Evolutionary conservation across 306 rosid genomes (phyloP), one percentile per base, ranked within the genome.

Genomic region (Delonix regia): DNA sequence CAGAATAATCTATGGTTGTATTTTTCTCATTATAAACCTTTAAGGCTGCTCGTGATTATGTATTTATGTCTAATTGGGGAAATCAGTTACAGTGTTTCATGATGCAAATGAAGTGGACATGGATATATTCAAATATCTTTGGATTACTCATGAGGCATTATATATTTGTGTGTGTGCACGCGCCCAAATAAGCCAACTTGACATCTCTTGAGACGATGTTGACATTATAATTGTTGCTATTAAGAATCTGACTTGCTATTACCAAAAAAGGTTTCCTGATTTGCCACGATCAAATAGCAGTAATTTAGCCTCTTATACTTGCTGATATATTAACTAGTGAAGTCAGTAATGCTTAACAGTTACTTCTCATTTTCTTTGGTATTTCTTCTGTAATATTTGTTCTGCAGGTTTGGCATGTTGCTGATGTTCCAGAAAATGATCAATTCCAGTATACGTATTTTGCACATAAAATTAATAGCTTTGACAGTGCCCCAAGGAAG

Each of bases 391-490:
- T 60, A 33, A 66, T 67, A 4, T 80, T 66, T 64, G 14, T 51
- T 66, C 55, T 85, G 85, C 92, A 94, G 98, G 94, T 86, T 84
- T 94, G 97, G 97, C 93, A 86, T 82, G 80, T 94, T 61, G 97
- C 98, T 61, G 96, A 84, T 74, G 78, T 81, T 78, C 97, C 97
- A 30, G 66, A 69, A 39, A 83, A 90, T 52, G 97, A 94, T 83
- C 89, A 90, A 79, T 92, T 85, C 74, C 93, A 94, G 73, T 94
- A 89, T 69, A 94, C 98, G 39, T 41, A 92, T 85, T 94, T 94
- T 82, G 98, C 98, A 52, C 97, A 92, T 76, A 92, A 89, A 73
- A 60, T 94, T 70, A 94, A 94, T 84, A 92, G 97, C 91, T 94
- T 90, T 67, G 87, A 90, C 81, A 89, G 92, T 22, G 94, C 93